These are phyloP conservation scores for Darksidea phi DNA, from an alignment of 495 filamentous ascomycete genomes.

Conservation along the genomic window DNA sequence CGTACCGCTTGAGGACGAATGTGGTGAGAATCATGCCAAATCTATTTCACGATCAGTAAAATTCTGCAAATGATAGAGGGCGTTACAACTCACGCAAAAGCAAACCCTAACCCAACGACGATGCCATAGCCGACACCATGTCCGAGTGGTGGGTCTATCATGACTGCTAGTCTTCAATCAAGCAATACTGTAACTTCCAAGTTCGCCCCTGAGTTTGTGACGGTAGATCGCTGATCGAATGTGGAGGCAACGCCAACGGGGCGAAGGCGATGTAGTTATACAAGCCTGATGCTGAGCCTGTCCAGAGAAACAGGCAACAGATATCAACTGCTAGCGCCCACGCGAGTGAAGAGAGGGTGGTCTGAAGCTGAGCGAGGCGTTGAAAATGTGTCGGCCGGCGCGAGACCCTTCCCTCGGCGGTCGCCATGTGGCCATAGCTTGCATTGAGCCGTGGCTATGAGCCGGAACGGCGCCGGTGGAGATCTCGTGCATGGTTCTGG, in stretches of 20 bases:
- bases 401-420: background rate
- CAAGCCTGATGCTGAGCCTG: constrained; percentile 17
- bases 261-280: constrained; percentile 13
- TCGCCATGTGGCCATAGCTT: background rate
- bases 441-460: constrained; percentile 11
- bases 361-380: constrained; percentile 5
- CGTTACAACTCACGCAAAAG: constrained; percentile 38
- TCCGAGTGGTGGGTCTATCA: constrained; percentile 22
- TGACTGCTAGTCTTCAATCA: constrained; percentile 1
- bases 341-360: background rate
- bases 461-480: constrained; percentile 18
- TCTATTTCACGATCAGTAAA: constrained; percentile 18
- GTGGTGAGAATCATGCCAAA: constrained; percentile 44
- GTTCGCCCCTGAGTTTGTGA: background rate
- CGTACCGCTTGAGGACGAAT: constrained; percentile 43
- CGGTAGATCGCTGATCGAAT: background rate
- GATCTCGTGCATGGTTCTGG: constrained; percentile 17
- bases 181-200: background rate
- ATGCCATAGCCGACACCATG: constrained; percentile 42
- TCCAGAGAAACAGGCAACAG: background rate
- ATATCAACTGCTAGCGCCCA: constrained; percentile 13
- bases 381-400: background rate
- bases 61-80: background rate
- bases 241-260: background rate
- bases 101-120: constrained; percentile 42